These are phyloP conservation scores for Serpula lacrymans DNA, from an alignment of 768 basidiomycete species.

Conservation along the genomic window DNA sequence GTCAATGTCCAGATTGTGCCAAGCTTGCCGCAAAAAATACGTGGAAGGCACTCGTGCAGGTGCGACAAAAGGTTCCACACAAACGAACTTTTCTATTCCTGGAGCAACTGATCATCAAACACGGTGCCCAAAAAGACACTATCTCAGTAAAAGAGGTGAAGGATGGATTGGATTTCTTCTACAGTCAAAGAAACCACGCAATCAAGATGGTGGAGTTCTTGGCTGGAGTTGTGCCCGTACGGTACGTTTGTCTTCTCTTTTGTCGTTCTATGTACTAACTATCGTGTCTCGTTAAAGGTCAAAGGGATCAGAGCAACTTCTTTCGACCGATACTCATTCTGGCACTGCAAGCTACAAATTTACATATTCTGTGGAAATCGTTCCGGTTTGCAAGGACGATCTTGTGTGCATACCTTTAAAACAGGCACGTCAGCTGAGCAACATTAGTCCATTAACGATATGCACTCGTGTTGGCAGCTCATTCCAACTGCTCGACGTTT, in stretches of 20 bases:
- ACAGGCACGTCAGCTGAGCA: slow-evolving; percentile 77
- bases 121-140: slow-evolving; percentile 95
- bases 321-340: slow-evolving; percentile 90
- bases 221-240: slow-evolving; percentile 78
- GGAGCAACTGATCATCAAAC: slow-evolving; percentile 95
- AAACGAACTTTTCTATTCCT: slow-evolving; percentile 98
- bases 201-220: slow-evolving; percentile 97
- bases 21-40: slow-evolving; percentile 97
- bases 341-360: slow-evolving; percentile 95
- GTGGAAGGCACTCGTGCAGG: slow-evolving; percentile 97
- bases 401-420: slow-evolving; percentile 85
- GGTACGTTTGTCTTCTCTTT: slow-evolving; percentile 46
- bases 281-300: slow-evolving; percentile 45
- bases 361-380: slow-evolving; percentile 96
- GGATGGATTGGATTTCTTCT: slow-evolving; percentile 98
- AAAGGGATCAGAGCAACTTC: slow-evolving; percentile 91
- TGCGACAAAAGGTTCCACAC: slow-evolving; percentile 98
- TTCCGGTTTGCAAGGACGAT: slow-evolving; percentile 97
- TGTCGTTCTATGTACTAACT: not conserved
- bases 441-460: slow-evolving; percentile 84
- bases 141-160: slow-evolving; percentile 88
- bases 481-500: slow-evolving; percentile 85
- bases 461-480: slow-evolving; percentile 92
- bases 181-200: slow-evolving; percentile 84
- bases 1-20: slow-evolving; percentile 93